phyloP scores from a whole-genome alignment of 192 early-diverging fungal species.

The Mortierella claussenii region DNA sequence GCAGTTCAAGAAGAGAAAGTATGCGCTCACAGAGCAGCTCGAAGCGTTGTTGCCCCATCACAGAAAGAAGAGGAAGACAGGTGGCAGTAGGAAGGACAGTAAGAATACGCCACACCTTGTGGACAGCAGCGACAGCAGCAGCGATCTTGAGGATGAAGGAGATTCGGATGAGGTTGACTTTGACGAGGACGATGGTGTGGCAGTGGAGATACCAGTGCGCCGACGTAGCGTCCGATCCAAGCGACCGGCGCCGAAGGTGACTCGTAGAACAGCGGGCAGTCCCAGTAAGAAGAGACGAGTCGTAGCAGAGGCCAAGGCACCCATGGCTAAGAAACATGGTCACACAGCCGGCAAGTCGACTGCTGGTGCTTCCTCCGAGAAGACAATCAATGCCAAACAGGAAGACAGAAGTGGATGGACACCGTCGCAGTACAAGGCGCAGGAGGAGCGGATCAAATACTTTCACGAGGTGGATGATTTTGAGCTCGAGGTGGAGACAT shows the following conservation, averaged over 20 bases:
- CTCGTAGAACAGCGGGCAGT: background rate
- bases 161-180: background rate
- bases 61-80: background rate
- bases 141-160: background rate
- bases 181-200: background rate
- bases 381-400: no score
- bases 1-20: background rate
- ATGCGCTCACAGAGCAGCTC: constrained; percentile 19
- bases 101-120: no score
- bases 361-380: no score
- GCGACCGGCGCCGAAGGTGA: background rate
- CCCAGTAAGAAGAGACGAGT: constrained; percentile 1
- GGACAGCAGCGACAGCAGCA: no score
- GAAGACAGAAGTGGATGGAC: constrained; percentile 16
- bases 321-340: no score
- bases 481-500: constrained; percentile 33
- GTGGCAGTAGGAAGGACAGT: background rate
- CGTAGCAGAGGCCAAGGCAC: background rate
- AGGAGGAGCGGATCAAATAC: constrained; percentile 31
- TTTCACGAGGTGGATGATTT: constrained; percentile 42
- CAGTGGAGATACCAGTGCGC: constrained; percentile 8
- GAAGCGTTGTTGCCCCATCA: constrained; percentile 25
- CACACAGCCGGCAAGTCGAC: no score
- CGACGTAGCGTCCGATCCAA: background rate
- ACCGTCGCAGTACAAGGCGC: constrained; percentile 7